These are phyloP conservation scores for Syzygium aromaticum DNA, from an alignment of 345 rosid species.

Conservation along the genomic window DNA sequence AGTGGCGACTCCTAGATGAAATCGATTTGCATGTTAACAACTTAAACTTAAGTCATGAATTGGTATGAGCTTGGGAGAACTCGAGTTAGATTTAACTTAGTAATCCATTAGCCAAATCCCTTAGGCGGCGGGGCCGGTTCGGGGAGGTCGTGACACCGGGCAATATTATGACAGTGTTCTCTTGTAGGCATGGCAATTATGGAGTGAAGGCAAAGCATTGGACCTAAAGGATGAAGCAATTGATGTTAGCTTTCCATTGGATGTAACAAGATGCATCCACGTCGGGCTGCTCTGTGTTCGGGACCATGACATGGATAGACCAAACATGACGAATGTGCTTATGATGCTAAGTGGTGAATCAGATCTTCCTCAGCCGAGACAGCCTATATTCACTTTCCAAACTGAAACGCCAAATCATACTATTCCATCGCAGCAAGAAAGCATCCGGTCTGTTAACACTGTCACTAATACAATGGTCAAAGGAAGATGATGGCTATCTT, in stretches of 20 bases:
- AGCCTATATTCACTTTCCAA: neutral
- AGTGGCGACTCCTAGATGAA: no score
- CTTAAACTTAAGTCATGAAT: no score
- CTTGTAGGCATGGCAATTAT: neutral
- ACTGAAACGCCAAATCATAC: neutral
- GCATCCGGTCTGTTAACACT: neutral
- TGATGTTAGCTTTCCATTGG: neutral
- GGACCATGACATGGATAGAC: conserved; percentile 13
- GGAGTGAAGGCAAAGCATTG: neutral
- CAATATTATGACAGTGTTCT: neutral
- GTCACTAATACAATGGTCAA: neutral
- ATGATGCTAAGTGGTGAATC: neutral
- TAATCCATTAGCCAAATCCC: no score
- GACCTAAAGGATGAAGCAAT: neutral
- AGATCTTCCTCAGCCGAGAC: neutral
- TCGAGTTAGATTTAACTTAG: no score
- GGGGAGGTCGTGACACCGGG: no score
- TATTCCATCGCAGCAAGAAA: neutral
- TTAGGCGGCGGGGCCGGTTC: no score
- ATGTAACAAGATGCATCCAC: neutral
- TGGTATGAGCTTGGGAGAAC: no score
- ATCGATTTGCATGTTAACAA: no score
- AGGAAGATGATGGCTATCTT: neutral
- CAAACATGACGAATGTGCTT: conserved; percentile 12
- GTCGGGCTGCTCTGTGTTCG: conserved; percentile 19